Conservation (phyloP, 371 early-diverging fungal species). For the Blakeslea trispora region DNA sequence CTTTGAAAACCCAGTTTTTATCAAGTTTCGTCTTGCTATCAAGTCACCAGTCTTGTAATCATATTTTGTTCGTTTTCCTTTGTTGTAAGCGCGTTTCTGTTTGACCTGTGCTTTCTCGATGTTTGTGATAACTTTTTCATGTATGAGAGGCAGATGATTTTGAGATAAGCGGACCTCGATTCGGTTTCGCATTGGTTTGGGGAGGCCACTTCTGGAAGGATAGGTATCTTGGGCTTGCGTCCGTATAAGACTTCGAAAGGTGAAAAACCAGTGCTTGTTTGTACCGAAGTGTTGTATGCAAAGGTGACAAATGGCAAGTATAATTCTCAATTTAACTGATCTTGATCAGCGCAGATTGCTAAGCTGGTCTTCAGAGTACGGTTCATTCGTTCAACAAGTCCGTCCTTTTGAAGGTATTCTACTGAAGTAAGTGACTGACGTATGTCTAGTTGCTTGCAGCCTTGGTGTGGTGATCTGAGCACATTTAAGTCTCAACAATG, state of each 20-base stretch:
- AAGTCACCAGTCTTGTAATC: constrained; percentile 5
- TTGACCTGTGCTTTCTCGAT: constrained; percentile 20
- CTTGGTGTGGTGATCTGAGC: no score
- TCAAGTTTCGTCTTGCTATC: not conserved
- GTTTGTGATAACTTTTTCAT: constrained; percentile 5
- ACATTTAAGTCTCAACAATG: no score
- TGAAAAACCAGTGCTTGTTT: constrained; percentile 11
- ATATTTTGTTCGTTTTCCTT: not conserved
- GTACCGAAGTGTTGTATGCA: constrained; percentile 17
- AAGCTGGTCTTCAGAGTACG: constrained; percentile 14
- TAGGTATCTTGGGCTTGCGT: constrained; percentile 8
- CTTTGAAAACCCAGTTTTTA: not conserved
- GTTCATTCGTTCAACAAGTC: constrained; percentile 22
- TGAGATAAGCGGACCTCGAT: constrained; percentile 19
- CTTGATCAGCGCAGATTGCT: constrained; percentile 9
- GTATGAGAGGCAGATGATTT: constrained; percentile 13
- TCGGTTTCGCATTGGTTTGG: no score
- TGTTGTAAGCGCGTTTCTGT: constrained; percentile 5
- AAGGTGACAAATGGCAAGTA: constrained; percentile 24
- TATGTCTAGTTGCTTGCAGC: constrained; percentile 10
- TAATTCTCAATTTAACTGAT: constrained; percentile 8
- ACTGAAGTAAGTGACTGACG: constrained; percentile 10
- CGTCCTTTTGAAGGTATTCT: constrained; percentile 26
- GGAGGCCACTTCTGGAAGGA: not conserved
- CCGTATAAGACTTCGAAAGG: constrained; percentile 23